These are phyloP conservation scores for Entonaema liquescens DNA, from an alignment of 495 filamentous ascomycete genomes.

Conservation along the genomic window DNA sequence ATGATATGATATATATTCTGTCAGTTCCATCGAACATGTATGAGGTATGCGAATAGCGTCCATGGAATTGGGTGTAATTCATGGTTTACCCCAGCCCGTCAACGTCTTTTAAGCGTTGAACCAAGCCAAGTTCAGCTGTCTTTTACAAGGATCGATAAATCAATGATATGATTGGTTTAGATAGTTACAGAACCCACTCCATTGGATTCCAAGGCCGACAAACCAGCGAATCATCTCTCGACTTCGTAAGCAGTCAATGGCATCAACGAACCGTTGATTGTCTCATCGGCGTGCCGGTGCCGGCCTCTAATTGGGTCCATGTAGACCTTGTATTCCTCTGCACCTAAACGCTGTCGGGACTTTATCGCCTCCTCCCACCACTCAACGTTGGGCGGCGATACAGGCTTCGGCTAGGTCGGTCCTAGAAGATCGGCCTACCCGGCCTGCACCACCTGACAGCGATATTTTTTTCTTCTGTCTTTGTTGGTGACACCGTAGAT, in stretches of 20 bases:
- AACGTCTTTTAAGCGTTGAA: background rate
- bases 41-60: no score
- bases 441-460: constrained; percentile 21
- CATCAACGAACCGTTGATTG: constrained; percentile 10
- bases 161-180: background rate
- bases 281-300: constrained; percentile 21
- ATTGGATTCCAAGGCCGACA: background rate
- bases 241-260: constrained; percentile 13
- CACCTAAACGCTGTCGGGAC: constrained; percentile 5
- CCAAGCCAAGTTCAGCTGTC: background rate
- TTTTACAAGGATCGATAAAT: background rate
- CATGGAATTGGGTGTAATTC: no score
- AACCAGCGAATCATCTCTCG: constrained; percentile 14
- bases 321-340: background rate
- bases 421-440: constrained; percentile 30
- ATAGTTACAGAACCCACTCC: background rate
- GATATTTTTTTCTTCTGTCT: constrained; percentile 7
- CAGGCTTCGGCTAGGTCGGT: constrained; percentile 25
- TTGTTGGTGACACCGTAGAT: constrained; percentile 19
- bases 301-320: constrained; percentile 23
- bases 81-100: background rate
- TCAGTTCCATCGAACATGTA: background rate
- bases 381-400: constrained; percentile 2
- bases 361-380: constrained; percentile 5
- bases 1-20: background rate